Conservation (phyloP, 1,284 basidiomycete species). For the Trametes versicolor region DNA sequence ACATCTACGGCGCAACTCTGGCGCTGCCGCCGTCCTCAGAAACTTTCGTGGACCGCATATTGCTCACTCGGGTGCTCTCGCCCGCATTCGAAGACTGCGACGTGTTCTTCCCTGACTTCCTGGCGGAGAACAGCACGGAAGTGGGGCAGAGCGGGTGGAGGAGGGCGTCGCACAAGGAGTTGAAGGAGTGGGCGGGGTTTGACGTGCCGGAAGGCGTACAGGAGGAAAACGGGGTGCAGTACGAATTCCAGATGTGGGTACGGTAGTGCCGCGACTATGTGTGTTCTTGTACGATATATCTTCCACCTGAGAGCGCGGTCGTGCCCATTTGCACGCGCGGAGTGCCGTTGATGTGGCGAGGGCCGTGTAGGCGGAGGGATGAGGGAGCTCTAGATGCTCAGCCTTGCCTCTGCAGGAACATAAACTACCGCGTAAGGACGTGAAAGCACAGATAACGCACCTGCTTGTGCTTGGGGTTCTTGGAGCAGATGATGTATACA, state of each 20-base stretch:
- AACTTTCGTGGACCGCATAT: slow-evolving; percentile 76
- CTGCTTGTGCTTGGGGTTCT: slow-evolving; percentile 98
- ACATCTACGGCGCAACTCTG: slow-evolving; percentile 82
- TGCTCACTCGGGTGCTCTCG: slow-evolving; percentile 86
- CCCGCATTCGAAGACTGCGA: slow-evolving; percentile 88
- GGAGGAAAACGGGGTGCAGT: slow-evolving; percentile 83
- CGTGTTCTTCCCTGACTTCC: slow-evolving; percentile 85
- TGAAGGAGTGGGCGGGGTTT: slow-evolving; percentile 82
- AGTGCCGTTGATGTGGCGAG: neutral
- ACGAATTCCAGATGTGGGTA: slow-evolving; percentile 95
- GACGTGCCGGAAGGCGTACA: slow-evolving; percentile 80
- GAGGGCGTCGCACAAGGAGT: slow-evolving; percentile 64
- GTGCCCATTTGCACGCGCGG: slow-evolving; percentile 2
- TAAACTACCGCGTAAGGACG: slow-evolving; percentile 17
- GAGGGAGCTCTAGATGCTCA: slow-evolving; percentile 35
- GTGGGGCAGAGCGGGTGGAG: slow-evolving; percentile 57
- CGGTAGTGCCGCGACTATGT: slow-evolving; percentile 39
- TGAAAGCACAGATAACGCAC: slow-evolving; percentile 56
- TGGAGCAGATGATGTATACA: slow-evolving; percentile 93
- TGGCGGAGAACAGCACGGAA: slow-evolving; percentile 30
- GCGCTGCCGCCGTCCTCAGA: slow-evolving; percentile 48
- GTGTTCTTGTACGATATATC: slow-evolving; percentile 12
- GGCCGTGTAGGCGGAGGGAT: slow-evolving; percentile 1
- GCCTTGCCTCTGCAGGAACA: slow-evolving; percentile 66
- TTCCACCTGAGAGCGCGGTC: neutral